These are phyloP conservation scores for Ramularia endophylla DNA, from an alignment of 2,329 filamentous ascomycete species.

Conservation along the genomic window DNA sequence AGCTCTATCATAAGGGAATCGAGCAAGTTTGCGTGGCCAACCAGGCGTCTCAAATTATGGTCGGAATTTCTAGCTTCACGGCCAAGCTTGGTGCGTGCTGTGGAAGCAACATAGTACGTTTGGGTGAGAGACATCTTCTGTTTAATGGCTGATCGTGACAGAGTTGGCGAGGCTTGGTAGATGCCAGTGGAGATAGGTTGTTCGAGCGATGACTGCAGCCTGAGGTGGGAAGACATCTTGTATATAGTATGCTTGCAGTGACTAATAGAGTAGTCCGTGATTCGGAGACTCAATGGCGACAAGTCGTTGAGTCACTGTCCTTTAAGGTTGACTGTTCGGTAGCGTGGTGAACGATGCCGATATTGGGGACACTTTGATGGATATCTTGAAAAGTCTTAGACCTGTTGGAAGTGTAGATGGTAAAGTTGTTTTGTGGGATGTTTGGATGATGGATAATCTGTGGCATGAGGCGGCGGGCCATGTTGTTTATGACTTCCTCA, in stretches of 20 bases:
- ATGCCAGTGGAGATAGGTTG: slow-evolving; percentile 40
- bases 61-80: slow-evolving; percentile 83
- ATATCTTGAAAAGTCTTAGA: too few relatives aligned
- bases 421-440: too few relatives aligned
- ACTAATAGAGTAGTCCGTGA: background rate
- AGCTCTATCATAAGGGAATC: slow-evolving; percentile 90
- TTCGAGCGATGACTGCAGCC: slow-evolving; percentile 42
- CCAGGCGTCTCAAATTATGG: slow-evolving; percentile 90
- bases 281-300: slow-evolving; percentile 1
- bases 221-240: slow-evolving; percentile 46
- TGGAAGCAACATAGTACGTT: slow-evolving; percentile 97
- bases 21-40: slow-evolving; percentile 97
- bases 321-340: too few relatives aligned
- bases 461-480: too few relatives aligned
- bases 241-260: slow-evolving; percentile 10
- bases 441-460: too few relatives aligned
- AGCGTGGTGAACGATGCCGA: too few relatives aligned
- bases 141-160: slow-evolving; percentile 45
- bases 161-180: slow-evolving; percentile 37
- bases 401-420: too few relatives aligned
- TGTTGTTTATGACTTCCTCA: too few relatives aligned
- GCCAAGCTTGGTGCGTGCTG: slow-evolving; percentile 92
- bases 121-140: slow-evolving; percentile 97
- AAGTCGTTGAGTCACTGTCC: background rate
- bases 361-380: too few relatives aligned